Conservation (phyloP, 495 filamentous ascomycete species). For the Letharia lupina region DNA sequence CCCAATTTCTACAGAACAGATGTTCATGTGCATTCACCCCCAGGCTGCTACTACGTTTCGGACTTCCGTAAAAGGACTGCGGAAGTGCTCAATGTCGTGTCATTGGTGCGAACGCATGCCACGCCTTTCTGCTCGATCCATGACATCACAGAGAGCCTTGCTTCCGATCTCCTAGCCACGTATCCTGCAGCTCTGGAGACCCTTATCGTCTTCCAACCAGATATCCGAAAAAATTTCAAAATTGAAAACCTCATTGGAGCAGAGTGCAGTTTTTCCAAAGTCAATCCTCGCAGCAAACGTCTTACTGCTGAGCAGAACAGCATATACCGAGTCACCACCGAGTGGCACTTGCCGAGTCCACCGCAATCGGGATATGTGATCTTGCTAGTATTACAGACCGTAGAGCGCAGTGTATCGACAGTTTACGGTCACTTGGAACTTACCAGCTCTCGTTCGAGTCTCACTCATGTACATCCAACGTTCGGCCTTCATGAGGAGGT, state of each 20-base stretch:
- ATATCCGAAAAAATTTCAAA: neutral
- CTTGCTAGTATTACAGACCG: neutral
- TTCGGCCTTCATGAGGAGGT: conserved; percentile 10
- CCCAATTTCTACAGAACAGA: neutral
- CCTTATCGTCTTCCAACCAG: neutral
- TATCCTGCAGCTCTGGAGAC: neutral
- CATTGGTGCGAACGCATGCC: neutral
- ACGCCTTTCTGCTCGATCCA: neutral
- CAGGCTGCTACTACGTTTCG: neutral
- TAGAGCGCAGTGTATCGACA: neutral
- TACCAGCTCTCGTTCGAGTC: neutral
- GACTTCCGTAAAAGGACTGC: neutral
- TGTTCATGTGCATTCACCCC: neutral
- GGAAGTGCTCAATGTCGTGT: neutral
- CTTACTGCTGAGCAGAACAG: neutral
- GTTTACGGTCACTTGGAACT: neutral
- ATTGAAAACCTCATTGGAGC: neutral
- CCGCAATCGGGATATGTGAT: neutral
- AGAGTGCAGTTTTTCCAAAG: neutral
- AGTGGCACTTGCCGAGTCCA: neutral
- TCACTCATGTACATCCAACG: conserved; percentile 4
- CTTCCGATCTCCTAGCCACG: neutral
- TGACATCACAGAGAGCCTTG: neutral
- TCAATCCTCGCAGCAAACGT: neutral
- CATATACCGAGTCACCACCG: neutral